These are phyloP conservation scores for Microsporum ferrugineum DNA, from an alignment of 2,329 filamentous ascomycete species.

Conservation along the genomic window DNA sequence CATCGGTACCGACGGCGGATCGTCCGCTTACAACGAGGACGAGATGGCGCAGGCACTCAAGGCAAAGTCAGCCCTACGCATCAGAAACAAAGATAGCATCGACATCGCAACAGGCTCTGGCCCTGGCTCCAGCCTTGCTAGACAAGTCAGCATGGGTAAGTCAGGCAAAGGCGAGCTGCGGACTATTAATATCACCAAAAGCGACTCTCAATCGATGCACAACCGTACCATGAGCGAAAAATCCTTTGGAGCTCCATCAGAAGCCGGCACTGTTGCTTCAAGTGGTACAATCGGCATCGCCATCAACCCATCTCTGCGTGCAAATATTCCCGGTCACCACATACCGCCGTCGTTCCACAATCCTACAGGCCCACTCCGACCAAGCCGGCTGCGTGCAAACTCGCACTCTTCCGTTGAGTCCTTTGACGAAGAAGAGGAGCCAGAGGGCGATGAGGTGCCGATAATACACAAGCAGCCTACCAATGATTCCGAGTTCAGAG, in stretches of 20 bases:
- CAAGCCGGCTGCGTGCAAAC: constrained; percentile 2
- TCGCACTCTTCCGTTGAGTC: neutral
- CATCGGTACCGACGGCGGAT: constrained; percentile 4
- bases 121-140: constrained; percentile 15
- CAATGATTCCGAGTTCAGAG: neutral
- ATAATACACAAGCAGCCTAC: neutral
- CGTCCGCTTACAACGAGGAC: constrained; percentile 17
- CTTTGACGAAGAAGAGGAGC: neutral
- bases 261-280: neutral
- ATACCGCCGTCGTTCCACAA: neutral
- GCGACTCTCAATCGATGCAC: constrained; percentile 3
- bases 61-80: constrained; percentile 13
- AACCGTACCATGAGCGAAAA: neutral
- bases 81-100: neutral
- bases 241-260: neutral
- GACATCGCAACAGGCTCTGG: neutral
- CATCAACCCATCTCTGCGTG: neutral
- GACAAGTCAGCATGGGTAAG: constrained; percentile 24
- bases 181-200: constrained; percentile 18
- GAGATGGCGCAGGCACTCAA: constrained; percentile 6
- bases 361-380: neutral
- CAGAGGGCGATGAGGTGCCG: neutral
- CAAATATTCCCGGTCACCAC: neutral
- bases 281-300: neutral
- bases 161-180: constrained; percentile 23